Evolutionary conservation across 2,329 filamentous ascomycete genomes (phyloP).

Genomic region (Penicillium sp.): DNA sequence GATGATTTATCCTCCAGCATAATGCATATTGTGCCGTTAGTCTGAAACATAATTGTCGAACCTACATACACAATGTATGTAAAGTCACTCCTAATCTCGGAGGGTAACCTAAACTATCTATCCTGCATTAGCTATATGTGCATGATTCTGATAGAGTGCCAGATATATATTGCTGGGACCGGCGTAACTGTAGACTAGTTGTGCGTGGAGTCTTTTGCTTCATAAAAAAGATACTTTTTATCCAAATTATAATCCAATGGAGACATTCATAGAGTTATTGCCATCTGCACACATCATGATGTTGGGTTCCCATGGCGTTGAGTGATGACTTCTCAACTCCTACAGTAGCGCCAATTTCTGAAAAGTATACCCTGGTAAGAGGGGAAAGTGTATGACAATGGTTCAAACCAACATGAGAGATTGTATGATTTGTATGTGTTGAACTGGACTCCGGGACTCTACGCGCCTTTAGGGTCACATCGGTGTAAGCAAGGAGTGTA

Average conservation of each 20-base stretch:
- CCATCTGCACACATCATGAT: background rate
- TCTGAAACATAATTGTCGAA: background rate
- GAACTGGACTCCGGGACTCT: background rate
- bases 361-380: background rate
- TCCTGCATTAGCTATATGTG: background rate
- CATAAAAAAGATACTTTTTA: too few relatives aligned
- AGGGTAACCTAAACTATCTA: background rate
- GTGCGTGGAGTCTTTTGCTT: background rate
- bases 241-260: background rate
- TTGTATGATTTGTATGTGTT: background rate
- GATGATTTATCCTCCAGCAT: background rate
- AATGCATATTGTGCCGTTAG: background rate
- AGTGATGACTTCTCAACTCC: background rate
- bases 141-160: background rate
- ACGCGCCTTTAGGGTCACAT: constrained; percentile 5
- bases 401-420: background rate
- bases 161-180: background rate
- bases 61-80: background rate
- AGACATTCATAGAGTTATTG: background rate
- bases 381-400: background rate
- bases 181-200: background rate
- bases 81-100: background rate
- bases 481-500: background rate
- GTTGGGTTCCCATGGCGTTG: background rate
- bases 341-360: background rate